These are phyloP conservation scores for Hevea brasiliensis DNA, from an alignment of 345 rosid genomes.

Conservation along the genomic window DNA sequence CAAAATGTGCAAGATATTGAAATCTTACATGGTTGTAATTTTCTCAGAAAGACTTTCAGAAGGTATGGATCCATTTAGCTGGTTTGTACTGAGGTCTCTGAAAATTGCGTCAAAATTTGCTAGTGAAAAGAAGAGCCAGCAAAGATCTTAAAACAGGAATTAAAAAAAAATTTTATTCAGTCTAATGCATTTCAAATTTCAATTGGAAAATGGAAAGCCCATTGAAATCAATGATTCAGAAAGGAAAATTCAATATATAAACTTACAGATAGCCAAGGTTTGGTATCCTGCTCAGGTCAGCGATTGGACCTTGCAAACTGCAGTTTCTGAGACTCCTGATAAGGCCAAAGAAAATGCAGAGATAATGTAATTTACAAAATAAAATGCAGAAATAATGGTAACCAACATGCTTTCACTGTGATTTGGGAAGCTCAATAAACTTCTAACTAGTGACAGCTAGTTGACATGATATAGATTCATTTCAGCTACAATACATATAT, in stretches of 20 bases:
- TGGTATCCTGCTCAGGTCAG: conserved; percentile 76
- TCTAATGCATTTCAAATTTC: background rate
- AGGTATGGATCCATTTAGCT: conserved; percentile 75
- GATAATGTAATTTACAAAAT: background rate
- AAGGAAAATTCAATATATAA: conserved; percentile 6
- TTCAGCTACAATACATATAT: background rate
- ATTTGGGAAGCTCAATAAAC: conserved; percentile 3
- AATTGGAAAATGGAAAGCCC: background rate
- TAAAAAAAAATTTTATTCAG: background rate
- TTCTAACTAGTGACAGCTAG: conserved; percentile 3
- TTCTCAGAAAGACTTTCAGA: conserved; percentile 53
- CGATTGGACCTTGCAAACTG: conserved; percentile 77
- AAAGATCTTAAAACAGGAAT: background rate
- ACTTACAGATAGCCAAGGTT: conserved; percentile 87
- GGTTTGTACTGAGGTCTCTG: conserved; percentile 90
- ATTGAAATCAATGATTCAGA: background rate
- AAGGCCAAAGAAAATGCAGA: conserved; percentile 26
- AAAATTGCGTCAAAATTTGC: conserved; percentile 15
- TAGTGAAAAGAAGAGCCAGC: conserved; percentile 1
- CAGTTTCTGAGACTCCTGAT: conserved; percentile 92
- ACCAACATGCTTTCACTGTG: background rate
- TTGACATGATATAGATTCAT: background rate
- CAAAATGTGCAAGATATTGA: conserved; percentile 15
- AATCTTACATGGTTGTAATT: conserved; percentile 85
- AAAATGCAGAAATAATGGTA: no score